Evolutionary conservation across 208 protist genomes (phyloP).

Genomic region (Polymyxa betae): DNA sequence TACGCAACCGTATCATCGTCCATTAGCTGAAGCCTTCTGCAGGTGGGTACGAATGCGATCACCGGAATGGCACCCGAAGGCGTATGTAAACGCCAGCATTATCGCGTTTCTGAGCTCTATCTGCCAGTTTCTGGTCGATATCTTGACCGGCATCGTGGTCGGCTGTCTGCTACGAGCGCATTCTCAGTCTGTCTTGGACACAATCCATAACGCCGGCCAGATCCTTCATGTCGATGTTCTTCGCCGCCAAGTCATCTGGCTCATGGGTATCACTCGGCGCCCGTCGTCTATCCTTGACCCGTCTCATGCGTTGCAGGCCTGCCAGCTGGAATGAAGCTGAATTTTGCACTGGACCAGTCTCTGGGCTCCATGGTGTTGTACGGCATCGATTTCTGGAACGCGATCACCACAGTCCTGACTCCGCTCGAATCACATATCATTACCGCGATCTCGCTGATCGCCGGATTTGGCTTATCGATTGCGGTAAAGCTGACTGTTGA

Average conservation of each 20-base stretch:
- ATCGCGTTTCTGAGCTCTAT: neutral
- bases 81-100: neutral
- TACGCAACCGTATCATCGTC: neutral
- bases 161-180: neutral
- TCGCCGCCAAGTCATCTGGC: slow-evolving; percentile 21
- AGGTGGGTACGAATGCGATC: neutral
- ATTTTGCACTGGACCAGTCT: neutral
- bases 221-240: slow-evolving; percentile 49
- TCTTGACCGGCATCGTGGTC: neutral
- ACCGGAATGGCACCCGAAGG: neutral
- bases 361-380: slow-evolving; percentile 25
- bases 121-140: slow-evolving; percentile 1
- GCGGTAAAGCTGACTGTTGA: neutral
- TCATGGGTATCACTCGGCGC: neutral
- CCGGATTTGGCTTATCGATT: neutral
- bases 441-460: neutral
- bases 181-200: neutral
- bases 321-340: slow-evolving; percentile 41
- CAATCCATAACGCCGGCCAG: neutral
- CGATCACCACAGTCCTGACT: slow-evolving; percentile 25
- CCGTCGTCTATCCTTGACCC: neutral
- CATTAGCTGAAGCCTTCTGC: too few relatives aligned
- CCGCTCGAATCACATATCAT: slow-evolving; percentile 6
- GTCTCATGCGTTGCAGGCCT: neutral
- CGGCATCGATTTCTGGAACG: slow-evolving; percentile 50